Percentiles rank a stretch among this genome's conserved stretches.
Conservation (phyloP, 768 basidiomycete species). For the Daedaleopsis nitida region DNA sequence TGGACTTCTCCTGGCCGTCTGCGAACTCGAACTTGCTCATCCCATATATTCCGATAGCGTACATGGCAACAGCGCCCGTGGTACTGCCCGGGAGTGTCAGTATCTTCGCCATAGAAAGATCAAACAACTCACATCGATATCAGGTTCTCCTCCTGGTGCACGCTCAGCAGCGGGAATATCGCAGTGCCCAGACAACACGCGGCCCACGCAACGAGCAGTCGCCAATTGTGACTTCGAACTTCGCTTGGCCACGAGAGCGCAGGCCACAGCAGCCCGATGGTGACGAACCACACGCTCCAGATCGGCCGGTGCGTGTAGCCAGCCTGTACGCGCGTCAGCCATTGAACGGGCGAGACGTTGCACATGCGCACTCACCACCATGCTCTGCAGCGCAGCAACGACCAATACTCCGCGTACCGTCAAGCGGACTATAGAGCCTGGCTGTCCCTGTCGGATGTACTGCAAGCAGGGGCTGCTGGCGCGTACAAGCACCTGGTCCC, state of each 20-base stretch:
- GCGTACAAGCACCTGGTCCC: constrained; percentile 50
- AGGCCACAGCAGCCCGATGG: constrained; percentile 72
- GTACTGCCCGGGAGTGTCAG: constrained; percentile 6
- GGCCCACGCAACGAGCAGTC: constrained; percentile 45
- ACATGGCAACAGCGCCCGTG: constrained; percentile 48
- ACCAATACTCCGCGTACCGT: constrained; percentile 36
- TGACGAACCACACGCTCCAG: constrained; percentile 67
- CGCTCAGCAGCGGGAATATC: constrained; percentile 70
- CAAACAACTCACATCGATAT: constrained; percentile 53
- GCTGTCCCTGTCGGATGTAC: not conserved
- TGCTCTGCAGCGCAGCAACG: constrained; percentile 54
- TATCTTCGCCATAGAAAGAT: not conserved
- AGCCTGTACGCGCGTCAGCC: constrained; percentile 37
- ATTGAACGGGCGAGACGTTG: not conserved
- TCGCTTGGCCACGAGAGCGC: constrained; percentile 47
- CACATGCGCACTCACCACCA: constrained; percentile 60
- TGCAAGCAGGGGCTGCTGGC: constrained; percentile 6
- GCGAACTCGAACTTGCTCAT: not conserved
- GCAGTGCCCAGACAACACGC: constrained; percentile 53
- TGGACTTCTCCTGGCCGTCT: not conserved
- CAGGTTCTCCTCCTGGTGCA: constrained; percentile 70
- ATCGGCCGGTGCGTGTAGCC: constrained; percentile 73
- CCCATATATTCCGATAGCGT: constrained; percentile 35
- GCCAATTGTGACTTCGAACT: constrained; percentile 29
- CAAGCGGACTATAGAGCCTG: constrained; percentile 7